Evolutionary conservation across 805 yeast species (phyloP).

Genomic region (Metschnikowia continentalis): DNA sequence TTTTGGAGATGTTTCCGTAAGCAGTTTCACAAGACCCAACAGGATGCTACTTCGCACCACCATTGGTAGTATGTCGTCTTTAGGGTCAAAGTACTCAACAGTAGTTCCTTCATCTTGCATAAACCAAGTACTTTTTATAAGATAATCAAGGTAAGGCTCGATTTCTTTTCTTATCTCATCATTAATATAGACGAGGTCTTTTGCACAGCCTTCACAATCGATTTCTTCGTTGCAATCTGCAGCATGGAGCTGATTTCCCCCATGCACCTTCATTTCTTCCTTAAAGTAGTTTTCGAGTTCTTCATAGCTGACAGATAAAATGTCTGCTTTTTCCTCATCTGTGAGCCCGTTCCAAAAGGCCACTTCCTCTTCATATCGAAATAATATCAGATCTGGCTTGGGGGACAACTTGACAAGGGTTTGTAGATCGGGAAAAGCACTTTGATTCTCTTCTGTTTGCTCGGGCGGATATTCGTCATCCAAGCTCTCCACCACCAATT

Average conservation of each 20-base stretch:
- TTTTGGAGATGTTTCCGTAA: not conserved
- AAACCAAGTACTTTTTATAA: not conserved
- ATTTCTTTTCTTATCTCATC: slow-evolving; percentile 5
- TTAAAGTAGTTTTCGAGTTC: slow-evolving; percentile 63
- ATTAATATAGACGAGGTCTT: slow-evolving; percentile 7
- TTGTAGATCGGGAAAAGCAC: not conserved
- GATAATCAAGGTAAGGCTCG: slow-evolving; percentile 53
- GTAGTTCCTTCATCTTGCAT: not conserved
- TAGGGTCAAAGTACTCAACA: not conserved
- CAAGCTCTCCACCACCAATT: slow-evolving; percentile 64
- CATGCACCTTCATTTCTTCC: slow-evolving; percentile 9
- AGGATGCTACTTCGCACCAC: not conserved
- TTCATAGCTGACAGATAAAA: slow-evolving; percentile 58
- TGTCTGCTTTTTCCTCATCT: slow-evolving; percentile 9
- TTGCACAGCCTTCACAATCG: not conserved
- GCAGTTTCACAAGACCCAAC: not conserved
- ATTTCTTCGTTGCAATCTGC: not conserved
- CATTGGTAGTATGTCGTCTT: not conserved
- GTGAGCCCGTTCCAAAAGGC: slow-evolving; percentile 15
- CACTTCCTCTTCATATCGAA: slow-evolving; percentile 12
- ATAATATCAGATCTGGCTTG: slow-evolving; percentile 9
- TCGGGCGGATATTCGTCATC: slow-evolving; percentile 24
- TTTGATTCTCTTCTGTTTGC: not conserved
- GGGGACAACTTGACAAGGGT: not conserved
- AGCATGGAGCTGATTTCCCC: not conserved